These are phyloP conservation scores for Chalara sp. DNA, from an alignment of 2,329 filamentous ascomycete species.

Conservation along the genomic window DNA sequence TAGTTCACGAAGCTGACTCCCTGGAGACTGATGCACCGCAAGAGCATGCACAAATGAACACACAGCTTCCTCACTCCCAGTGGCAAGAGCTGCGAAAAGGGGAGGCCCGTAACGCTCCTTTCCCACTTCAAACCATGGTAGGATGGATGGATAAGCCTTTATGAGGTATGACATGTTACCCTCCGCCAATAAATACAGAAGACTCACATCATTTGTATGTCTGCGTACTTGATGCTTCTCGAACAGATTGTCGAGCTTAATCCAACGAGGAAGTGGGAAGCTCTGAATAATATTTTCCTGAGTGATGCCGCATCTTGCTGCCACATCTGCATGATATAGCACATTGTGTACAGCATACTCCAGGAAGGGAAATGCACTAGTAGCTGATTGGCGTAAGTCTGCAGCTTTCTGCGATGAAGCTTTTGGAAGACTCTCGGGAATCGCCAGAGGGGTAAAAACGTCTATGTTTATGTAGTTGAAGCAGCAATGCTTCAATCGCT, in stretches of 20 bases:
- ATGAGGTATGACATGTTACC: conserved; percentile 17
- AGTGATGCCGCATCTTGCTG: conserved; percentile 20
- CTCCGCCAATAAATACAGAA: conserved; percentile 30
- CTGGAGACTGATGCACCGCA: not conserved
- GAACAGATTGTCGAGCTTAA: conserved; percentile 23
- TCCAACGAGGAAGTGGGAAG: conserved; percentile 24
- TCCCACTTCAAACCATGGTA: not conserved
- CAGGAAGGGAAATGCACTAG: conserved; percentile 33
- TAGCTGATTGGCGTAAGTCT: not conserved
- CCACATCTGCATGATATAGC: conserved; percentile 32
- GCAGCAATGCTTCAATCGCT: conserved; percentile 38
- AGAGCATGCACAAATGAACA: conserved; percentile 12
- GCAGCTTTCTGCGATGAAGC: conserved; percentile 8
- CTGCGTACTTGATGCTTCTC: conserved; percentile 17
- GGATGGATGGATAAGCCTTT: conserved; percentile 5
- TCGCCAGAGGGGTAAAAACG: conserved; percentile 1
- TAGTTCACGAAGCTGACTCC: not conserved
- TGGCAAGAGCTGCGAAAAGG: not conserved
- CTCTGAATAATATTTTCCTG: conserved; percentile 16
- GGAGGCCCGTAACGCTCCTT: not conserved
- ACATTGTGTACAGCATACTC: conserved; percentile 33
- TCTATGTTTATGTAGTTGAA: conserved; percentile 29
- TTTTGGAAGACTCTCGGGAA: not conserved
- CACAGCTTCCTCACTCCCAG: conserved; percentile 2
- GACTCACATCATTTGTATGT: conserved; percentile 16